A percentile compares a stretch with the other conserved stretches of the same genome.
phyloP scores from a whole-genome alignment of 2,329 filamentous ascomycete genomes.

The Septoria linicola region DNA sequence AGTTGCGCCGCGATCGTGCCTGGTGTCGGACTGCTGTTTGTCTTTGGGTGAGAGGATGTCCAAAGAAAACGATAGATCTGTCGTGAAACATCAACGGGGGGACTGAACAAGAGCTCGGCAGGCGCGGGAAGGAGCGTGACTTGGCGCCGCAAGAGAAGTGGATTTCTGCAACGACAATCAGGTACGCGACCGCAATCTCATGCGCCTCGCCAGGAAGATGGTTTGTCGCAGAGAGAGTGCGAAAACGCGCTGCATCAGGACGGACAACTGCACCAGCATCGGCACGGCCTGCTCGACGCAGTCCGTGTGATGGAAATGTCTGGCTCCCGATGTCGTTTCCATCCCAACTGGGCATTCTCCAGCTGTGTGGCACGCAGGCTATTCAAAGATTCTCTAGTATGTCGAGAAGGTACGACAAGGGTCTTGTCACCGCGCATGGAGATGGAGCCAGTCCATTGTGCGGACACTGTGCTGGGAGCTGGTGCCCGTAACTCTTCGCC shows the following conservation, averaged over 20 bases:
- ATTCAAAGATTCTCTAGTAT: not conserved
- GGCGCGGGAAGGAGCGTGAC: not conserved
- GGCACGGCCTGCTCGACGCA: not conserved
- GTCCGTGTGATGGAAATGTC: not conserved
- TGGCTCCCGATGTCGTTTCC: not conserved
- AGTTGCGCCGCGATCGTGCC: no score
- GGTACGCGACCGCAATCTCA: not conserved
- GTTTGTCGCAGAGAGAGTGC: not conserved
- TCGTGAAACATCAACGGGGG: not conserved
- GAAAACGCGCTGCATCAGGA: not conserved
- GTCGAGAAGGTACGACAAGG: not conserved
- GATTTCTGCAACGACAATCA: not conserved
- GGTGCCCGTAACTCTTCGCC: not conserved
- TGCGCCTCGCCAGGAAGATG: constrained; percentile 4
- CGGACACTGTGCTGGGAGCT: not conserved
- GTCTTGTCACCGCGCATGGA: constrained; percentile 4
- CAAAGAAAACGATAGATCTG: no score
- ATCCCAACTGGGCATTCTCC: constrained; percentile 5
- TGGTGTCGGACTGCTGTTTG: no score
- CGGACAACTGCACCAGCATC: not conserved
- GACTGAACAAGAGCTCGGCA: not conserved
- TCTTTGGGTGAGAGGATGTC: no score
- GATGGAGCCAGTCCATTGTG: constrained; percentile 5
- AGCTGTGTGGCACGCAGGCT: constrained; percentile 5
- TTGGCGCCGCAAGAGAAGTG: not conserved